Evolutionary conservation across 345 rosid species (phyloP), one percentile per base, ranked within the genome.

Genomic region (Gossypium rotundifolium): DNA sequence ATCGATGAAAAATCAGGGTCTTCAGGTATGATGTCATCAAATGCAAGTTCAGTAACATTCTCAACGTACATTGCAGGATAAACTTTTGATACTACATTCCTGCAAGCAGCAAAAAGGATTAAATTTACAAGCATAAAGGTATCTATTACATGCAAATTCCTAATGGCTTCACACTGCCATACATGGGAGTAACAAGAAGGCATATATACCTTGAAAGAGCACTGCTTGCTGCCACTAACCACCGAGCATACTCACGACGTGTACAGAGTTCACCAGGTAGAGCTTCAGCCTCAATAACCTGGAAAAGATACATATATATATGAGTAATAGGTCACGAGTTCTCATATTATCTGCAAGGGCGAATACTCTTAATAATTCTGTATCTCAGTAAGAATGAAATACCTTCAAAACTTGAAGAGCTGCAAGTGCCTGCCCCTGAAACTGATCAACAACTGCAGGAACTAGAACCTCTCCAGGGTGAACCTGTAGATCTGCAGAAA

Each of bases 231-330:
- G 90, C 83, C 55, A 95, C 89, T 81, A 95, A 83, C 99, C 99
- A 95, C 74, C 93, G 88, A 70, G 98, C 98, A 81, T 93, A 95
- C 65, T 91, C 97, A 67, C 97, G 93, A 16, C 99, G 99, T 75
- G 93, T 87, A 71, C 99, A 95, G 12, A 95, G 83, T 83, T 88
- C 94, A 68, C 88, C 78, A 17, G 94, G 91, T 68, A 82, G 87
- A 80, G 83, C 86, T 78, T 91, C 88, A 78, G 83, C 85, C 84
- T 91, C 99, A 53, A 95, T 90, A 77, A 95, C 97, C 99, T 95
- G 85, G 75, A 83, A 74, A 53, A 67, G n/a, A 55, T 29, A 46
- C 46, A 58, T 51, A 70, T 57, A 70, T 57, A 48, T 17, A 17
- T 74, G 72, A 64, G 40, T 25, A 78, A 27, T 33, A 62, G 54